A percentile compares a stretch with the other conserved stretches of the same genome.
Evolutionary conservation across 139 green algal genomes (phyloP).

Genomic region (Edaphochlamys debaryana): DNA sequence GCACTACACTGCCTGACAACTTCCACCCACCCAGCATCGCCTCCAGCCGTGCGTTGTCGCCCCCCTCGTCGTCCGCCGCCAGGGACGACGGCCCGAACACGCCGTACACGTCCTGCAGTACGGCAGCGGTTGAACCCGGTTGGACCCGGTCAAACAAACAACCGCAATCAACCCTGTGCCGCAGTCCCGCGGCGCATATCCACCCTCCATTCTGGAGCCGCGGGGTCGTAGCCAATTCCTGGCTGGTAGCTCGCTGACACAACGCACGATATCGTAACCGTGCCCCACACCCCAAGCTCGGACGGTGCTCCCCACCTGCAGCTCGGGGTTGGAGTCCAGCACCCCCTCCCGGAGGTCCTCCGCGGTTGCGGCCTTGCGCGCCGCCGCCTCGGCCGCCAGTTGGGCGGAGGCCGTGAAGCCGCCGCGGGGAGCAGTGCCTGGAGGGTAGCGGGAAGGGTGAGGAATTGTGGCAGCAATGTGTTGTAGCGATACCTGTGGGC

Average conservation of each 20-base stretch:
- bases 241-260: no score
- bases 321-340: slow-evolving; percentile 5
- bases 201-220: no score
- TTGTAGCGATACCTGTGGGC: no score
- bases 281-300: no score
- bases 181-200: no score
- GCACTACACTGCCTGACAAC: no score
- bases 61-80: not conserved
- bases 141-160: not conserved
- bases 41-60: not conserved
- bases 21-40: slow-evolving; percentile 15
- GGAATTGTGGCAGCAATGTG: no score
- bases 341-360: slow-evolving; percentile 3
- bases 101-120: slow-evolving; percentile 11
- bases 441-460: no score
- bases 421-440: not conserved
- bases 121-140: not conserved
- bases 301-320: no score
- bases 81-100: not conserved
- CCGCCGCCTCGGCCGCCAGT: not conserved
- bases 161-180: no score
- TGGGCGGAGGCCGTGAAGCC: not conserved
- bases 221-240: no score
- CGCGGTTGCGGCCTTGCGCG: slow-evolving; percentile 22
- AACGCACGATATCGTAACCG: no score